These are phyloP conservation scores for Xylariaceae sp. DNA, from an alignment of 2,329 filamentous ascomycete species.

Conservation along the genomic window DNA sequence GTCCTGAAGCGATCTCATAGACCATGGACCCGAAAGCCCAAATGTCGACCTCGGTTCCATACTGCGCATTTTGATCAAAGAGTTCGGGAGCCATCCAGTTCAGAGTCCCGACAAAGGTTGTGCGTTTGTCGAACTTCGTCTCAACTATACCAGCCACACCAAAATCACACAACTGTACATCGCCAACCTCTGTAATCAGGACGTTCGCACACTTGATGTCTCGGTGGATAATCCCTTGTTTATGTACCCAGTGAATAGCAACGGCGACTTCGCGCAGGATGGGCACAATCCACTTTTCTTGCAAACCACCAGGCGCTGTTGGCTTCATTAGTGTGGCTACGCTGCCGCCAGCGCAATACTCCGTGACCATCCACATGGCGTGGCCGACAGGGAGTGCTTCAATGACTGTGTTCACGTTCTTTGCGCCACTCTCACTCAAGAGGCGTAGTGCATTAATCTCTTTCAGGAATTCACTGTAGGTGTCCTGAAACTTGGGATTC, in stretches of 20 bases:
- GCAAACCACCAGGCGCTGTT: conserved; percentile 60
- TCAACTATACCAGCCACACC: conserved; percentile 77
- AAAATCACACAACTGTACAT: conserved; percentile 80
- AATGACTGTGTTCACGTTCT: conserved; percentile 77
- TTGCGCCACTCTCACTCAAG: conserved; percentile 67
- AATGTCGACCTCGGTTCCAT: conserved; percentile 72
- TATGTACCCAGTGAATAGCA: conserved; percentile 64
- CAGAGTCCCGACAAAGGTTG: conserved; percentile 76
- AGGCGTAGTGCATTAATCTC: conserved; percentile 67
- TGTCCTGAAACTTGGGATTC: conserved; percentile 61
- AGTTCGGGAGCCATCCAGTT: conserved; percentile 87
- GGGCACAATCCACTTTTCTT: conserved; percentile 66
- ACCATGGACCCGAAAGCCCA: conserved; percentile 83
- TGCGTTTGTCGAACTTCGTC: conserved; percentile 69
- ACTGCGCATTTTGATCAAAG: conserved; percentile 59
- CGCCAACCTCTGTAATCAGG: conserved; percentile 69
- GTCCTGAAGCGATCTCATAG: conserved; percentile 74
- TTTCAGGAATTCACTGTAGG: conserved; percentile 65
- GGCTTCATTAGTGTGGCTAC: conserved; percentile 69
- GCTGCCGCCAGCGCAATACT: conserved; percentile 81
- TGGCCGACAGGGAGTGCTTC: conserved; percentile 73
- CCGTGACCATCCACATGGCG: conserved; percentile 83
- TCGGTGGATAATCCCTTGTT: conserved; percentile 64
- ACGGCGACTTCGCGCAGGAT: conserved; percentile 64
- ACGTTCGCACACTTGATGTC: conserved; percentile 77